These are phyloP conservation scores for Monosporascus sp. DNA, from an alignment of 2,329 filamentous ascomycete species.

Conservation along the genomic window DNA sequence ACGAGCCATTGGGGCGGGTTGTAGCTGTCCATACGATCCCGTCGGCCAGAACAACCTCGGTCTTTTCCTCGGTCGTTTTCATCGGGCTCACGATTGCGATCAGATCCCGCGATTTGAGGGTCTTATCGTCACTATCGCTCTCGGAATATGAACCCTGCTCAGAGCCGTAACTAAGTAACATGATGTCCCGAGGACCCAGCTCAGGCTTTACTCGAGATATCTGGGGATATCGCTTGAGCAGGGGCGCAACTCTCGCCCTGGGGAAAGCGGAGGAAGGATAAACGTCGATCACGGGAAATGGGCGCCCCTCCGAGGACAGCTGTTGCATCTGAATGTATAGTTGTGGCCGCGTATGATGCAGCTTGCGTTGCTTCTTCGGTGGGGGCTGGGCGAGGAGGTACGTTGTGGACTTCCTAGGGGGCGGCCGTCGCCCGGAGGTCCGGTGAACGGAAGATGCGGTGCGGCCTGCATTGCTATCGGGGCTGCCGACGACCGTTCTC, in stretches of 20 bases:
- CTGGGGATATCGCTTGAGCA: constrained; percentile 57
- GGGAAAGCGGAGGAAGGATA: constrained; percentile 60
- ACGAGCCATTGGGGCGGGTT: constrained; percentile 50
- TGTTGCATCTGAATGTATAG: constrained; percentile 68
- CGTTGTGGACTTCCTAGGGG: constrained; percentile 52
- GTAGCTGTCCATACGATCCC: constrained; percentile 54
- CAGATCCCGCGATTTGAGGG: constrained; percentile 41
- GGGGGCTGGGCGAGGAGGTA: constrained; percentile 66
- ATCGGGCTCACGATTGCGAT: constrained; percentile 65
- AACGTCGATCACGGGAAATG: constrained; percentile 67
- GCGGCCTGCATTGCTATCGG: constrained; percentile 44
- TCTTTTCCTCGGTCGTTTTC: constrained; percentile 47
- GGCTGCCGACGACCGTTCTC: constrained; percentile 34
- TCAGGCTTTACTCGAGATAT: constrained; percentile 59
- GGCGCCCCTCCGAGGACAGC: constrained; percentile 54
- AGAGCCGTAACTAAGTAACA: constrained; percentile 68
- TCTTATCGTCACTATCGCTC: constrained; percentile 36
- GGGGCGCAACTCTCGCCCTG: constrained; percentile 50
- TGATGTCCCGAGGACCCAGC: constrained; percentile 63
- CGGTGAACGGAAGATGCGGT: constrained; percentile 31
- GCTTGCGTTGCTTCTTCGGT: constrained; percentile 52
- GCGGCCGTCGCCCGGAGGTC: constrained; percentile 34
- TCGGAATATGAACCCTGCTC: constrained; percentile 30
- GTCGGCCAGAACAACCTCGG: constrained; percentile 63
- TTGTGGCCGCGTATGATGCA: constrained; percentile 61